phyloP scores from a whole-genome alignment of 768 basidiomycete species.

The Auricularia heimuer region DNA sequence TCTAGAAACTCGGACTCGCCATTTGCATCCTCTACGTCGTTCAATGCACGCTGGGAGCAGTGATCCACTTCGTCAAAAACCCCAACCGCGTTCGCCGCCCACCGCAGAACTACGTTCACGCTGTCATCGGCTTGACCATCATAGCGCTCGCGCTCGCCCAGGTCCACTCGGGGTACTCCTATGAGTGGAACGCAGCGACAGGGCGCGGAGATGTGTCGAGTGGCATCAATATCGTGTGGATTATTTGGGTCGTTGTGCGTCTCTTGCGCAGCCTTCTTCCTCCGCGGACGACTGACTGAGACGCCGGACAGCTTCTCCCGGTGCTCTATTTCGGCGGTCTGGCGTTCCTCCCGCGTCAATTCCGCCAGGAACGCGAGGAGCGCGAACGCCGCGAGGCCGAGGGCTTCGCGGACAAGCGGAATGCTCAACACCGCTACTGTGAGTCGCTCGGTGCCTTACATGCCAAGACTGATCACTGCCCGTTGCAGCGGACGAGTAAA shows the following conservation, averaged over 20 bases:
- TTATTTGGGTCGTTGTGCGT: conserved; percentile 40
- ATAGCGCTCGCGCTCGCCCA: conserved; percentile 41
- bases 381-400: neutral
- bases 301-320: conserved; percentile 1
- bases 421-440: neutral
- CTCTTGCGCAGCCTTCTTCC: neutral
- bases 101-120: conserved; percentile 34
- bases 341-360: conserved; percentile 9
- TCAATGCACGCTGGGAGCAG: conserved; percentile 40
- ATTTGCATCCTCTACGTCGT: conserved; percentile 40
- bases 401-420: neutral
- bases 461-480: too few relatives aligned
- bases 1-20: conserved; percentile 37
- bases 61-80: conserved; percentile 45
- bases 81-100: conserved; percentile 29
- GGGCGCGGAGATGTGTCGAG: conserved; percentile 28
- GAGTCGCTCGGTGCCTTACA: neutral
- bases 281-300: conserved; percentile 1
- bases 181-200: conserved; percentile 40
- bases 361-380: neutral
- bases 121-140: conserved; percentile 42
- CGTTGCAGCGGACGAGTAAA: too few relatives aligned
- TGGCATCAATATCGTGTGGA: conserved; percentile 33
- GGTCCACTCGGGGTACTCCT: conserved; percentile 23
- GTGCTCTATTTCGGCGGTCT: conserved; percentile 34